Percentiles rank a stretch among this genome's conserved stretches.
These are phyloP conservation scores for Talaromyces ruber DNA, from an alignment of 495 filamentous ascomycete genomes.

Conservation along the genomic window DNA sequence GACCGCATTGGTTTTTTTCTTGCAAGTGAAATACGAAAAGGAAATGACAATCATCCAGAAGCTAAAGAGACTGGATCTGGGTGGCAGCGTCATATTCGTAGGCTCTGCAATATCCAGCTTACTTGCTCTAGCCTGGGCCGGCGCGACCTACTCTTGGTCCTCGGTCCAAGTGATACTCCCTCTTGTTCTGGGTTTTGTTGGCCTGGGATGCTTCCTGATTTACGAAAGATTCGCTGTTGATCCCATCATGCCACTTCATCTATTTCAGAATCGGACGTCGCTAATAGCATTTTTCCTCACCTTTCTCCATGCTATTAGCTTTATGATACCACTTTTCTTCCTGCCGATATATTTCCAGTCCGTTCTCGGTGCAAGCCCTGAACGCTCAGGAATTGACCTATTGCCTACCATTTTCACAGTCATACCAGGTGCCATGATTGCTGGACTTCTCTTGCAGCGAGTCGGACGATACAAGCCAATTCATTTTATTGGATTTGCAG, in stretches of 20 bases:
- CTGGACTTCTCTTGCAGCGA: constrained; percentile 26
- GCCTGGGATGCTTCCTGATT: constrained; percentile 19
- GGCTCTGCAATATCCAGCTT: constrained; percentile 33
- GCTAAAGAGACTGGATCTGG: constrained; percentile 35
- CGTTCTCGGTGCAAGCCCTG: constrained; percentile 18
- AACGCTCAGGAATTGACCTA: constrained; percentile 27
- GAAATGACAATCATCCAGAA: neutral
- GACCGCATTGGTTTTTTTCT: constrained; percentile 8
- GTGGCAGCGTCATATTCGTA: constrained; percentile 40
- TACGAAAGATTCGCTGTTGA: constrained; percentile 23
- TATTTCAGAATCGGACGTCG: constrained; percentile 24
- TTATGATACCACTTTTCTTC: constrained; percentile 16
- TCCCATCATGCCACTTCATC: constrained; percentile 29
- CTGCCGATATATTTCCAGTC: constrained; percentile 42
- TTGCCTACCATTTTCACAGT: constrained; percentile 25
- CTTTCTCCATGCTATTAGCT: constrained; percentile 11
- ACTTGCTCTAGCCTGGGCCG: constrained; percentile 42
- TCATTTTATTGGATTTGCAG: constrained; percentile 25
- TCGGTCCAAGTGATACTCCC: constrained; percentile 36
- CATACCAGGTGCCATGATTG: constrained; percentile 22
- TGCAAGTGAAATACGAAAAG: constrained; percentile 7
- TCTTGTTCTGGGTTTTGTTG: constrained; percentile 33
- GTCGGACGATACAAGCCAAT: constrained; percentile 37
- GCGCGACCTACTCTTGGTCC: constrained; percentile 36
- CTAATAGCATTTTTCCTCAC: constrained; percentile 12